Conservation (phyloP, 2,329 filamentous ascomycete species). For the Talaromyces sp. region DNA sequence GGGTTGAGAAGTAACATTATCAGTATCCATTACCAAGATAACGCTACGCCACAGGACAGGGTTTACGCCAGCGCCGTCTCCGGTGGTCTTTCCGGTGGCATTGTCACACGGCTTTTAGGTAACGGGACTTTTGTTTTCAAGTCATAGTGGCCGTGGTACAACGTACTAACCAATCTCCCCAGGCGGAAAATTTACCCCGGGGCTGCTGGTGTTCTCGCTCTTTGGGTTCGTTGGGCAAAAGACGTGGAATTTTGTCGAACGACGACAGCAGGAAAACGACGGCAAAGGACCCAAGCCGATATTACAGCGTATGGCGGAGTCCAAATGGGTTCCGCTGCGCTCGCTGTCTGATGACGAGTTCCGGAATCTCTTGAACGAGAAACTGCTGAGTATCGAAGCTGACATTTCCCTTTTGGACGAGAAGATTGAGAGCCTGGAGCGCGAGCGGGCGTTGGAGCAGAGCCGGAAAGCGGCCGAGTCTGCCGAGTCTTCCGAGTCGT, state of each 20-base stretch:
- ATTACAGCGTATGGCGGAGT: slow-evolving; percentile 50
- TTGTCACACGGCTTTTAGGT: slow-evolving; percentile 53
- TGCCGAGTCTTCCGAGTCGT: not conserved
- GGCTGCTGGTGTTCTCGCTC: slow-evolving; percentile 54
- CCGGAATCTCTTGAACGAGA: slow-evolving; percentile 63
- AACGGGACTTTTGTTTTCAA: slow-evolving; percentile 10
- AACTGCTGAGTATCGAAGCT: slow-evolving; percentile 64
- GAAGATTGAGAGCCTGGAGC: slow-evolving; percentile 51
- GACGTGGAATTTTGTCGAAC: slow-evolving; percentile 49
- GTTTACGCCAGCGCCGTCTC: slow-evolving; percentile 64
- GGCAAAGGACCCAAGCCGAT: slow-evolving; percentile 35
- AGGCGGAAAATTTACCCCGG: slow-evolving; percentile 56
- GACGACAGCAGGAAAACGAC: slow-evolving; percentile 36
- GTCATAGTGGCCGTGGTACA: not conserved
- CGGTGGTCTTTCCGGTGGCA: slow-evolving; percentile 61
- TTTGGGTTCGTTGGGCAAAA: slow-evolving; percentile 55
- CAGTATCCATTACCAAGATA: slow-evolving; percentile 45
- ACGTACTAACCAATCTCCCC: slow-evolving; percentile 23
- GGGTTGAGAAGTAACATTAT: slow-evolving; percentile 39
- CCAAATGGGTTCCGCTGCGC: slow-evolving; percentile 67
- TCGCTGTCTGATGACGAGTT: slow-evolving; percentile 70
- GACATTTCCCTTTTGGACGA: slow-evolving; percentile 77
- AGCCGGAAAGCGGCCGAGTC: not conserved
- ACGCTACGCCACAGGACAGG: slow-evolving; percentile 54
- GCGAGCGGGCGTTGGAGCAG: slow-evolving; percentile 27